Base-by-base conservation (phyloP, 2,329 filamentous ascomycete genomes). In the Penicillium sp. region DNA sequence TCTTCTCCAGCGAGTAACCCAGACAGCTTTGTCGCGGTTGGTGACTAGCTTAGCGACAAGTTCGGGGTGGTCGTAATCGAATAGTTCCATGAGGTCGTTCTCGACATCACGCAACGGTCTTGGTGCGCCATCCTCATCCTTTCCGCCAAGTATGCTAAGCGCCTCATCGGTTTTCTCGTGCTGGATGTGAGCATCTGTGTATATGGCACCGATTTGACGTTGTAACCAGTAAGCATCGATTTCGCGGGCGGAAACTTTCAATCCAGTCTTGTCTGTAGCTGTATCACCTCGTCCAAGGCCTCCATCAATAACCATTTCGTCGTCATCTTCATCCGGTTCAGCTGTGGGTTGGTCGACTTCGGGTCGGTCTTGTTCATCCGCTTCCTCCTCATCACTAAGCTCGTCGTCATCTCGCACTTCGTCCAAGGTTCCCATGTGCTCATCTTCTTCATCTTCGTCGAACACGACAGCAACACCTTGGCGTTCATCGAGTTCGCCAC, bases 211-310 rank as follows among this genome's bases (percentile, higher is more conserved):
- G 49, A 99, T 91, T 68, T 97, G 89, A 60, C 94, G 84, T 74
- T 97, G 94, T 56, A 99, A 75, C 94, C 94, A 99, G 76, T 93
- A 99, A 9, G 93, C 93, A 72, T 99, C 94, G 59, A 99, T 96
- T 54, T 97, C 91, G 61, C 93, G 86, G 45, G 90, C 90, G 16
- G 89, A 81, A 53, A 99, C 84, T 45, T 85, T 83, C 42, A 81
- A 67, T 46, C 73, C 73, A 38, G 67, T 75, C 66, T 78, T 78
- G 48, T 74, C 74, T 60, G 76, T 74, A 63, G 68, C 66, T 71
- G 67, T 78, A 34, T 76, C 75, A 52, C 75, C 75, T 19, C 57
- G 60, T 19, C 56, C 61, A 30, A 81, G 70, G 8, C 81, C 85
- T 38, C 86, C 86, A 68, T 96, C 90, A 57, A 97, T 85, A 32